These are phyloP conservation scores for Colletotrichum tropicicola DNA, from an alignment of 2,329 filamentous ascomycete genomes.

Conservation along the genomic window DNA sequence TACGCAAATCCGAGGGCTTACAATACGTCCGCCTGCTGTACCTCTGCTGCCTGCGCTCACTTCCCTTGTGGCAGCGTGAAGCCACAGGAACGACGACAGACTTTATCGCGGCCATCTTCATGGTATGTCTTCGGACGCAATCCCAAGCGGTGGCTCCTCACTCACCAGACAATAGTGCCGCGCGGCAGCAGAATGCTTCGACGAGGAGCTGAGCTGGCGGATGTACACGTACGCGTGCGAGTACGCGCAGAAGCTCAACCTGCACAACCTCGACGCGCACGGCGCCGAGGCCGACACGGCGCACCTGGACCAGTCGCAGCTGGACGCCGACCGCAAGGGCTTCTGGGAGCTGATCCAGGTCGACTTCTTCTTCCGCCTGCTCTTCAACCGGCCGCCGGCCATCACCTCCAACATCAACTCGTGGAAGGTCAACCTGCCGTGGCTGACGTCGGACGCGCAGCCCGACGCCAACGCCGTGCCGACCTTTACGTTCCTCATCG, in stretches of 20 bases:
- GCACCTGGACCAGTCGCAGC: background rate
- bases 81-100: slow-evolving; percentile 41
- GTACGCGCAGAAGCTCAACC: slow-evolving; percentile 40
- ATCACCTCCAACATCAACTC: slow-evolving; percentile 34
- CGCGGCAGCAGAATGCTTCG: slow-evolving; percentile 41
- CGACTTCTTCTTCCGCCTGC: slow-evolving; percentile 41
- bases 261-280: slow-evolving; percentile 40
- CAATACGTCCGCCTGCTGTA: slow-evolving; percentile 29
- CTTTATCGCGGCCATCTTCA: slow-evolving; percentile 39
- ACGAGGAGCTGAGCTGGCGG: slow-evolving; percentile 41
- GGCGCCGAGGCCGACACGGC: background rate
- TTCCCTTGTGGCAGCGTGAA: slow-evolving; percentile 41
- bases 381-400: slow-evolving; percentile 39
- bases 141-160: background rate
- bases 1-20: background rate
- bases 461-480: slow-evolving; percentile 33
- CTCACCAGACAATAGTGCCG: slow-evolving; percentile 31
- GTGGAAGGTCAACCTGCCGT: slow-evolving; percentile 43
- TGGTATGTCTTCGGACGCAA: slow-evolving; percentile 28
- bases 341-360: slow-evolving; percentile 45
- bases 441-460: slow-evolving; percentile 36
- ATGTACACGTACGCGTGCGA: slow-evolving; percentile 40
- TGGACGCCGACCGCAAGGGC: slow-evolving; percentile 36
- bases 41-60: slow-evolving; percentile 38
- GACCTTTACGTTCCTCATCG: slow-evolving; percentile 37